These are phyloP conservation scores for Yamadazyma diddensiae DNA, from an alignment of 1,139 yeast species.

Conservation along the genomic window DNA sequence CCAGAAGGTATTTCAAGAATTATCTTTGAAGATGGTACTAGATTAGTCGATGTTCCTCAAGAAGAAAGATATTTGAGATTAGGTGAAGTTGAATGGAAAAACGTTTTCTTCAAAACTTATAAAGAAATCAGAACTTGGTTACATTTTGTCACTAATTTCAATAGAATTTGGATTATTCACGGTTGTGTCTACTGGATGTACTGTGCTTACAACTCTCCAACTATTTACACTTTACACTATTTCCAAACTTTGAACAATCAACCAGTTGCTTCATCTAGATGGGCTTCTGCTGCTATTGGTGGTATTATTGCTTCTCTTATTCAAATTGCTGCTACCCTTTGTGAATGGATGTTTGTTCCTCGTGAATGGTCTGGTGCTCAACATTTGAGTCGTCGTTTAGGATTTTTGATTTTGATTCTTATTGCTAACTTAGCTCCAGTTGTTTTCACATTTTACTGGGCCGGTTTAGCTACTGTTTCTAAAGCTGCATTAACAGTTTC, in stretches of 20 bases:
- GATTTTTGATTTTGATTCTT: conserved; percentile 68
- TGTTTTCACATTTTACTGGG: conserved; percentile 80
- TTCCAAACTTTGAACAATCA: conserved; percentile 78
- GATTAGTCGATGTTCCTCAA: conserved; percentile 85
- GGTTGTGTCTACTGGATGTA: conserved; percentile 92
- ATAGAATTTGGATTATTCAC: conserved; percentile 97
- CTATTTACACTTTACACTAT: conserved; percentile 83
- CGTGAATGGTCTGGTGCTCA: conserved; percentile 99
- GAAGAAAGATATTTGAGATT: conserved; percentile 86
- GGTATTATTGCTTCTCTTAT: conserved; percentile 82
- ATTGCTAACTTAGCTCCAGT: conserved; percentile 80
- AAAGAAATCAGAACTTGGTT: conserved; percentile 98
- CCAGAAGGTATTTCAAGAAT: conserved; percentile 98
- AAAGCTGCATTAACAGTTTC: conserved; percentile 79
- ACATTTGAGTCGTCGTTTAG: conserved; percentile 83
- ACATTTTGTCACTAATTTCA: conserved; percentile 90
- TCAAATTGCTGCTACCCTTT: conserved; percentile 82
- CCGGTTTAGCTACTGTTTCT: conserved; percentile 66
- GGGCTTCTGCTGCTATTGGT: conserved; percentile 93
- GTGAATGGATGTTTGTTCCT: conserved; percentile 97
- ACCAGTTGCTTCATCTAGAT: conserved; percentile 83
- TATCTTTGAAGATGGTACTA: conserved; percentile 83
- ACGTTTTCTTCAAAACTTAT: conserved; percentile 94
- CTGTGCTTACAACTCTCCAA: conserved; percentile 87
- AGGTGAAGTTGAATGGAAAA: conserved; percentile 90